Base-by-base conservation (phyloP, 1,284 basidiomycete species). In the Boletus smithii region DNA sequence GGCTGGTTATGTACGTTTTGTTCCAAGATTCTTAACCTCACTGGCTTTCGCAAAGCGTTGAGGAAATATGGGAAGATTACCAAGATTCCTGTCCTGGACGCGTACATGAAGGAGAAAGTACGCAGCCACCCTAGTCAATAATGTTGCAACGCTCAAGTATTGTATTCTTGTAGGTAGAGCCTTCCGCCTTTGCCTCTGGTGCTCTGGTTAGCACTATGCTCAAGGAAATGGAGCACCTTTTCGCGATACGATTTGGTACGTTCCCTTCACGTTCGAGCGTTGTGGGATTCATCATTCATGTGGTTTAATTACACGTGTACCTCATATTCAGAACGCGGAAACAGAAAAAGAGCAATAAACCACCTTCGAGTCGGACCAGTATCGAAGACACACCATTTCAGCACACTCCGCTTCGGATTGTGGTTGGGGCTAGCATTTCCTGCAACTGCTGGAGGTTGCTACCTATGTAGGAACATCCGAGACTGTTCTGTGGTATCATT, bases 11-110 rank as follows among this genome's bases (percentile, higher is more conserved):
- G 2, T 23, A 13, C 10, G 2, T 39, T 23, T 29, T 20, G 7
- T 29, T 50, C n/a, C 22, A 46, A 93, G 85, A 83, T 88, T 38
- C 69, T 97, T 42, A 97, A 97, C 65, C 67, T 94, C 8, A 89
- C 89, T 2, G 95, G 93, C 0, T 94, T 97, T 65, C 76, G 89
- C 18, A 97, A 98, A 66, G 88, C 87, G 0, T 65, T 97, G 53
- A 97, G 94, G 70, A 98, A 97, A 70, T 97, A 93, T 58, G 91
- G 93, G 63, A 97, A 97, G 69, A 73, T 81, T 3, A 87, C 90
- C 1, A 81, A 77, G 60, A 85, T 86, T 18, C 70, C 78, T 32
- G 76, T 74, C 2, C 81, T 86, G 63, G 77, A 83, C 37, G 75
- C 80, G 47, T 95, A 89, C 67, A 88, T 83, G 71, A 70, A 74